Percentiles rank a stretch among this genome's conserved stretches.
Conservation (phyloP, 2,329 filamentous ascomycete genomes). For the Fusarium annulatum region DNA sequence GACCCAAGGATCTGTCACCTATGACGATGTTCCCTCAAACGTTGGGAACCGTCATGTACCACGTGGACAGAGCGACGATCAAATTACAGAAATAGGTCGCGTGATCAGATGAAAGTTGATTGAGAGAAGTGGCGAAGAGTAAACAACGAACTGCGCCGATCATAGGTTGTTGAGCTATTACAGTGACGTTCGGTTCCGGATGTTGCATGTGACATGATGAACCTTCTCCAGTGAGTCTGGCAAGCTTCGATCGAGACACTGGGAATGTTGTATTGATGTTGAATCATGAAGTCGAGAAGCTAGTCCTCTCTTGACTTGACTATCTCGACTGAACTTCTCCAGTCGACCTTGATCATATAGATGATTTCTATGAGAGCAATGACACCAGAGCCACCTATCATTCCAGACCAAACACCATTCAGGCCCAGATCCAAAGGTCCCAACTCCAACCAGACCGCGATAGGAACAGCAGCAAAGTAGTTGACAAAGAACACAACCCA, state of each 20-base stretch:
- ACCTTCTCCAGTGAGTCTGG: background rate
- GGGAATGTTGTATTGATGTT: background rate
- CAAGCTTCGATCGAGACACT: too few species aligned
- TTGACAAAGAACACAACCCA: conserved; percentile 33
- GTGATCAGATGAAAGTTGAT: background rate
- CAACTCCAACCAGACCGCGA: conserved; percentile 24
- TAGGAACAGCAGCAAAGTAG: conserved; percentile 28
- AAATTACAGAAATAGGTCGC: background rate
- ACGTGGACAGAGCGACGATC: background rate
- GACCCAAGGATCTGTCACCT: background rate
- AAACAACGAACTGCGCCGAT: background rate
- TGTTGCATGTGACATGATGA: background rate
- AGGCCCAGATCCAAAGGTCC: conserved; percentile 4
- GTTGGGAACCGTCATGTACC: background rate
- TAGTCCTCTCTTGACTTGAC: conserved; percentile 26
- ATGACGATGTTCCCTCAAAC: background rate
- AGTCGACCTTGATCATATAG: conserved; percentile 29
- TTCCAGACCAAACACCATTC: conserved; percentile 29
- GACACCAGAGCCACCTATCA: conserved; percentile 6
- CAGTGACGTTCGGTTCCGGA: rapidly evolving
- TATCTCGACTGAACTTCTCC: conserved; percentile 13
- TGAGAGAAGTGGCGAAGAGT: background rate
- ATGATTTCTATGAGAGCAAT: conserved; percentile 16
- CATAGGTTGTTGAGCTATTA: rapidly evolving
- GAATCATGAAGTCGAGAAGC: background rate